Evolutionary conservation across 2,329 filamentous ascomycete genomes (phyloP).

Genomic region (Botrytis porri): DNA sequence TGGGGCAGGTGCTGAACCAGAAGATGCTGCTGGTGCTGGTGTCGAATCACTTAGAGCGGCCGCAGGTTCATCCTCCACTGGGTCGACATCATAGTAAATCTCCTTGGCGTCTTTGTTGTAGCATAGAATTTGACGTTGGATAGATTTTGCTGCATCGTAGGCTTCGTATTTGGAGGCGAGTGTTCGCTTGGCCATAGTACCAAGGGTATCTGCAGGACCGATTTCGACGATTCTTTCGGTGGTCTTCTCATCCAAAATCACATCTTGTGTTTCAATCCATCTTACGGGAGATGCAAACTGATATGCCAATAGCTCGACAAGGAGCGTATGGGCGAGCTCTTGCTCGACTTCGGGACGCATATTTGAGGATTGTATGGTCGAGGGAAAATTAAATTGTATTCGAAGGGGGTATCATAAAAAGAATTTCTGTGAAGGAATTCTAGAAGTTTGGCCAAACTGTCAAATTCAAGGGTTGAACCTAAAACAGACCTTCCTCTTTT

Average conservation of each 20-base stretch:
- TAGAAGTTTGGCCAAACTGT: neutral
- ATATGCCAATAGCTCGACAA: slow-evolving; percentile 98
- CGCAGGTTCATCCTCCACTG: slow-evolving; percentile 83
- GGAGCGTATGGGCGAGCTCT: slow-evolving; percentile 95
- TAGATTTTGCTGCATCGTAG: slow-evolving; percentile 93
- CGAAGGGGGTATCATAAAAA: slow-evolving; percentile 24
- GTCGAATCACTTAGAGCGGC: slow-evolving; percentile 43
- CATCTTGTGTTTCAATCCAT: slow-evolving; percentile 99
- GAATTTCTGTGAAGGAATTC: slow-evolving; percentile 6
- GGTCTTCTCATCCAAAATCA: slow-evolving; percentile 92
- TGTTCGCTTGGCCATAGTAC: slow-evolving; percentile 95
- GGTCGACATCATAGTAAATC: slow-evolving; percentile 98
- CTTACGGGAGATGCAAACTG: slow-evolving; percentile 98
- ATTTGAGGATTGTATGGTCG: slow-evolving; percentile 42
- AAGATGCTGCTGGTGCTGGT: slow-evolving; percentile 42
- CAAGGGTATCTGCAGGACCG: slow-evolving; percentile 92
- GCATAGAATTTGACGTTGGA: slow-evolving; percentile 95
- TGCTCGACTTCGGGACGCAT: slow-evolving; percentile 99
- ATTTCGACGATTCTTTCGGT: slow-evolving; percentile 98
- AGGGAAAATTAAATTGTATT: slow-evolving; percentile 23
- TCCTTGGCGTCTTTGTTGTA: slow-evolving; percentile 99
- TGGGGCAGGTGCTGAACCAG: slow-evolving; percentile 50
- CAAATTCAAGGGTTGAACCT: slow-evolving; percentile 10
- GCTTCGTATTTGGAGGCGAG: slow-evolving; percentile 97
- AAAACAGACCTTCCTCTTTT: slow-evolving; percentile 5